Percentiles rank a stretch among this genome's conserved stretches.
Evolutionary conservation across 148 eudicot genomes (phyloP).

Genomic region (Simmondsia chinensis): DNA sequence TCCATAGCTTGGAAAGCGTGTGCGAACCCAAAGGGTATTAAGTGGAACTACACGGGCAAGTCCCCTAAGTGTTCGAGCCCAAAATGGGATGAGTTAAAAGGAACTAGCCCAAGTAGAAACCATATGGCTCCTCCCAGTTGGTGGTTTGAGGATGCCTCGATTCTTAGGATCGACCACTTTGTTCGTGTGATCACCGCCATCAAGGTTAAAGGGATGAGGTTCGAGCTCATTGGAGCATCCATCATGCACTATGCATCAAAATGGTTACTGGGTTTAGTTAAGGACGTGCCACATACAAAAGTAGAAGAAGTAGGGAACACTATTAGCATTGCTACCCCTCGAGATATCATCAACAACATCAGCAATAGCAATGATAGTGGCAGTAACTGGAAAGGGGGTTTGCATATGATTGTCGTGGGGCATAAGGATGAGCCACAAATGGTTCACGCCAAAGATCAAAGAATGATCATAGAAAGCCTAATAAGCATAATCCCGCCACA

Average conservation of each 20-base stretch:
- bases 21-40: conserved; percentile 84
- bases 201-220: conserved; percentile 93
- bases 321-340: too few relatives aligned
- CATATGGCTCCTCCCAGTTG: conserved; percentile 69
- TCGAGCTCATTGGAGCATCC: conserved; percentile 70
- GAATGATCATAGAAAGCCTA: conserved; percentile 87
- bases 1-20: conserved; percentile 99
- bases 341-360: conserved; percentile 18
- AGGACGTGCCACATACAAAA: conserved; percentile 29
- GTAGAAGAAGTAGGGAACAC: conserved; percentile 24
- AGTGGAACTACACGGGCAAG: conserved; percentile 76
- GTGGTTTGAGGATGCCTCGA: conserved; percentile 97
- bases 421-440: conserved; percentile 33
- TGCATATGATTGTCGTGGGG: conserved; percentile 61
- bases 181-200: conserved; percentile 94
- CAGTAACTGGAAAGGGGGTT: conserved; percentile 64
- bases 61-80: conserved; percentile 61
- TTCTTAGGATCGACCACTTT: conserved; percentile 85
- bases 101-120: conserved; percentile 54
- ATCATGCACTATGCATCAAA: conserved; percentile 76
- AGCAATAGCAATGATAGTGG: conserved; percentile 19
- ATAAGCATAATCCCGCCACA: conserved; percentile 92
- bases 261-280: conserved; percentile 76
- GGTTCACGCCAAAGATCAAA: conserved; percentile 58
- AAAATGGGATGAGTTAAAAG: conserved; percentile 66